Evolutionary conservation across 2,329 filamentous ascomycete genomes (phyloP).

Genomic region (Aureobasidium sp.): DNA sequence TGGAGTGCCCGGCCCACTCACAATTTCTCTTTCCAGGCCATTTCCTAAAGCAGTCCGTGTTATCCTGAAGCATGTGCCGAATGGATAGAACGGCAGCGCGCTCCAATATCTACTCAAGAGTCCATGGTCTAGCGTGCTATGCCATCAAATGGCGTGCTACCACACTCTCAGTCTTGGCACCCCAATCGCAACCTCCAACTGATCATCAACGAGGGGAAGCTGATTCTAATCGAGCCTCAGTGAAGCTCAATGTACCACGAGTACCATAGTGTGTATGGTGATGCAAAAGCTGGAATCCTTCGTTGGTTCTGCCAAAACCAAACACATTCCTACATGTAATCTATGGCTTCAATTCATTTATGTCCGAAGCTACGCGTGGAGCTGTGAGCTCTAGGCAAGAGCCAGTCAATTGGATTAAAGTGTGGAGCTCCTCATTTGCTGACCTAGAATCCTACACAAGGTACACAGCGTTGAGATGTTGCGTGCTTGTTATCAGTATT

Average conservation of each 20-base stretch:
- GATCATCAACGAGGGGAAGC: background rate
- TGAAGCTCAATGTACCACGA: no score
- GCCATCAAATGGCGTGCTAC: constrained; percentile 4
- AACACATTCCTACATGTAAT: no score
- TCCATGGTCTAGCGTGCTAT: background rate
- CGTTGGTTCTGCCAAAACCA: no score
- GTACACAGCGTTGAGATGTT: background rate
- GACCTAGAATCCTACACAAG: background rate
- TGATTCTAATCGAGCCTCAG: background rate
- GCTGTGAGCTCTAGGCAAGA: no score
- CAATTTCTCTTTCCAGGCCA: no score
- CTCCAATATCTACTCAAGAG: background rate
- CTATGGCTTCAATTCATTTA: no score
- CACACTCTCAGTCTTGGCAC: background rate
- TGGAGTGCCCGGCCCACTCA: no score
- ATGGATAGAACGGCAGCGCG: background rate
- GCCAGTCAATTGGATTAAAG: background rate
- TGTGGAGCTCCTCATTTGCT: background rate
- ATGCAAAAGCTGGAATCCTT: no score
- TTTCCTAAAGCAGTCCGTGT: no score
- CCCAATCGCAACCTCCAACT: background rate
- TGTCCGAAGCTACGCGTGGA: no score
- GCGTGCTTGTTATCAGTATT: constrained; percentile 10
- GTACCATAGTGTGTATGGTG: no score
- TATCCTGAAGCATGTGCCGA: no score